phyloP scores from a whole-genome alignment of 192 early-diverging fungal species.

The Geranomyces michiganensis region DNA sequence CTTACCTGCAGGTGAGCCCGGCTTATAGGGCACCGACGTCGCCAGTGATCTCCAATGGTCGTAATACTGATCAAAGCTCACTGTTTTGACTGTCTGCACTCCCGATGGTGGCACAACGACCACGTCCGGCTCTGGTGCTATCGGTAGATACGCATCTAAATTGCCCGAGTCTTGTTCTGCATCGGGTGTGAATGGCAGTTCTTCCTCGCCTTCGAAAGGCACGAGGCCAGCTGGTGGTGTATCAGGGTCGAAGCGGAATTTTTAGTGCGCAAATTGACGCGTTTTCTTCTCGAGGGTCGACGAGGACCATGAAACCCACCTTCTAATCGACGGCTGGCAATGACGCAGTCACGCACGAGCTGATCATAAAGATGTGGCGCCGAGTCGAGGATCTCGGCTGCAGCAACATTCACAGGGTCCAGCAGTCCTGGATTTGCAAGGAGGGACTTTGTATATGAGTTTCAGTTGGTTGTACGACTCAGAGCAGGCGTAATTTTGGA shows the following conservation, averaged over 20 bases:
- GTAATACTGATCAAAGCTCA: slow-evolving; percentile 58
- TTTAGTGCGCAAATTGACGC: too few species aligned
- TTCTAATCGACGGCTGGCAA: slow-evolving; percentile 48
- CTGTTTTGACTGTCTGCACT: slow-evolving; percentile 16
- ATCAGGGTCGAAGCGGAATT: too few species aligned
- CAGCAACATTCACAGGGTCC: slow-evolving; percentile 48
- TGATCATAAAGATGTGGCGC: slow-evolving; percentile 53
- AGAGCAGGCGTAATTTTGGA: too few species aligned
- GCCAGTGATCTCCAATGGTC: slow-evolving; percentile 49
- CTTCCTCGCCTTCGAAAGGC: slow-evolving; percentile 25
- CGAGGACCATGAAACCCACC: too few species aligned
- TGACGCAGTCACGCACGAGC: slow-evolving; percentile 53
- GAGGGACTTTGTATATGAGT: slow-evolving; percentile 31
- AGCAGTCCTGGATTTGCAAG: slow-evolving; percentile 47
- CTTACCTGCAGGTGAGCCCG: neutral
- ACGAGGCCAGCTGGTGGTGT: slow-evolving; percentile 12
- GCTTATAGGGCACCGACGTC: slow-evolving; percentile 39
- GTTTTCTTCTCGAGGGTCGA: neutral
- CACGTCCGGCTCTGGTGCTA: slow-evolving; percentile 11
- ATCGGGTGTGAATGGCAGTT: neutral
- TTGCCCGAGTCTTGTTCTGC: neutral
- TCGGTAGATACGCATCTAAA: slow-evolving; percentile 2
- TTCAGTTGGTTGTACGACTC: neutral
- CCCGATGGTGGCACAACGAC: neutral
- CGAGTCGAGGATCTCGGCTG: slow-evolving; percentile 45